Evolutionary conservation across 2,329 filamentous ascomycete genomes (phyloP).

Genomic region (Aspergillus persii): DNA sequence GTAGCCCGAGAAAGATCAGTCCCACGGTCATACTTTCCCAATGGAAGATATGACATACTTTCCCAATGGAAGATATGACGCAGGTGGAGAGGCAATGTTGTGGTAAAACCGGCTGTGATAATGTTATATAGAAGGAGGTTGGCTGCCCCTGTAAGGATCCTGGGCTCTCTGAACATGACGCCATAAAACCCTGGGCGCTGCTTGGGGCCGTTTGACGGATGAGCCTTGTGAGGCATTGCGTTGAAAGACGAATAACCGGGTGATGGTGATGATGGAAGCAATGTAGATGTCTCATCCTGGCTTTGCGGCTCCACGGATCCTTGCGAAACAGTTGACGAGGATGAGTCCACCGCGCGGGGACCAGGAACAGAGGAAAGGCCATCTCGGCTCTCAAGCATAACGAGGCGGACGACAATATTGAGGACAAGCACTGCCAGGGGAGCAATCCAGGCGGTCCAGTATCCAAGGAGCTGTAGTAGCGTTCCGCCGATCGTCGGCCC

Average conservation of each 20-base stretch:
- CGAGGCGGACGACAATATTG: slow-evolving; percentile 27
- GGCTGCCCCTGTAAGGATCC: slow-evolving; percentile 42
- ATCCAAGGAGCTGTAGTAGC: slow-evolving; percentile 28
- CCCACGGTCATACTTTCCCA: slow-evolving; percentile 58
- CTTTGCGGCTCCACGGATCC: neutral
- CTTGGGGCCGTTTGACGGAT: neutral
- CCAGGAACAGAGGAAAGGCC: neutral
- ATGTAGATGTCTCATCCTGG: neutral
- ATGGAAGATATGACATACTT: slow-evolving; percentile 51
- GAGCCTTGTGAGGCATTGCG: neutral
- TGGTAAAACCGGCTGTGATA: slow-evolving; percentile 54
- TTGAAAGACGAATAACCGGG: neutral
- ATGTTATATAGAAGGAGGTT: slow-evolving; percentile 47
- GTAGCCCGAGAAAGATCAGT: slow-evolving; percentile 56
- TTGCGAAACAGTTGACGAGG: neutral
- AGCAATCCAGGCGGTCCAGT: slow-evolving; percentile 31
- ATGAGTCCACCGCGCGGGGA: neutral
- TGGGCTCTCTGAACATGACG: slow-evolving; percentile 42
- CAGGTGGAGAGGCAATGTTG: slow-evolving; percentile 56
- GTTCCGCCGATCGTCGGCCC: slow-evolving; percentile 30
- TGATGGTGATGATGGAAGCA: neutral
- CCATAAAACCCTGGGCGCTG: slow-evolving; percentile 27
- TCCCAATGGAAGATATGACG: slow-evolving; percentile 54
- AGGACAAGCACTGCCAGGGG: slow-evolving; percentile 26
- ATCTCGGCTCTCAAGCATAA: slow-evolving; percentile 27